These are phyloP conservation scores for Ceratocystis alfenasii DNA, from an alignment of 2,329 filamentous ascomycete genomes.

Conservation along the genomic window DNA sequence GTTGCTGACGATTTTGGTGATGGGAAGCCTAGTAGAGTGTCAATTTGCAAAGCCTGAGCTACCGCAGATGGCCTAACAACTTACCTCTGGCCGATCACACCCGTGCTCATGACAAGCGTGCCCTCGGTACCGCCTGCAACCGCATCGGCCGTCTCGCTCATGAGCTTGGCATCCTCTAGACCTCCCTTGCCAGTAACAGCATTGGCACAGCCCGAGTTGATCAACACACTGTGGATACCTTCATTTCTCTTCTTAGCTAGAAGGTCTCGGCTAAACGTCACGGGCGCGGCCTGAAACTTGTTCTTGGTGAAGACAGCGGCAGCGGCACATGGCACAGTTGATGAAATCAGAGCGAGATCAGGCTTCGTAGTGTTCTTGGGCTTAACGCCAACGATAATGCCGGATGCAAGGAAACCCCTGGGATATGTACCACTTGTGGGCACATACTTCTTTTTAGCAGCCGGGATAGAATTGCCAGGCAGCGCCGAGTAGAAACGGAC, in stretches of 20 bases:
- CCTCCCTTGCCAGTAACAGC: constrained; percentile 88
- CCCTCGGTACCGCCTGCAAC: constrained; percentile 37
- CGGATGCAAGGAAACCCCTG: constrained; percentile 75
- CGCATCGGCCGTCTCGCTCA: constrained; percentile 70
- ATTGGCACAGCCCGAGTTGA: constrained; percentile 95
- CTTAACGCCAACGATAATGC: constrained; percentile 87
- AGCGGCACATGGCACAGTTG: constrained; percentile 71
- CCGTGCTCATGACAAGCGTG: constrained; percentile 96
- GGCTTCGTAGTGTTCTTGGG: constrained; percentile 81
- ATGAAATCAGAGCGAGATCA: constrained; percentile 79
- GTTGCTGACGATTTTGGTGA: constrained; percentile 73
- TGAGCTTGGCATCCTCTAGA: constrained; percentile 72
- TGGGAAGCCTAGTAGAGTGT: constrained; percentile 53
- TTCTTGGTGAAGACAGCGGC: constrained; percentile 96
- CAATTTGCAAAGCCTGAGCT: neutral
- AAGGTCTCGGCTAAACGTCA: constrained; percentile 68
- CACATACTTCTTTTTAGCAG: constrained; percentile 80
- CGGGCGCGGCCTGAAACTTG: constrained; percentile 92
- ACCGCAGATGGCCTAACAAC: constrained; percentile 21
- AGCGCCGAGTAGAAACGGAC: constrained; percentile 22
- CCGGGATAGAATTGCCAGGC: constrained; percentile 41
- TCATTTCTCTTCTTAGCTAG: constrained; percentile 53
- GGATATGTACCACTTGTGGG: constrained; percentile 78
- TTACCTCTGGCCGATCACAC: constrained; percentile 86
- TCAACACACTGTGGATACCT: constrained; percentile 67